These are phyloP conservation scores for Saccharomyces hybrid DNA, from an alignment of 1,139 yeast species.

Conservation along the genomic window DNA sequence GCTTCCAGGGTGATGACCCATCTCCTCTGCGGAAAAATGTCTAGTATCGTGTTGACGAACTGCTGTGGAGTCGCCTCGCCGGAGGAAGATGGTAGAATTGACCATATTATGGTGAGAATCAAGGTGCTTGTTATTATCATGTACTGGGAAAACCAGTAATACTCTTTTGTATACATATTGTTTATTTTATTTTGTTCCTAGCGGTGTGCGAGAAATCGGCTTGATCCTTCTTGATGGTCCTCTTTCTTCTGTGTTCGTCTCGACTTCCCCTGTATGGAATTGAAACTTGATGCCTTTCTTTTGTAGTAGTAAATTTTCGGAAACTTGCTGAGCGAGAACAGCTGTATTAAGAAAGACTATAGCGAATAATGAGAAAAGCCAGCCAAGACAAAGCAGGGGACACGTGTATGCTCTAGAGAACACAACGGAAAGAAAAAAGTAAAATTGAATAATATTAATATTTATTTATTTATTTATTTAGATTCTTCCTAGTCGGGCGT, in stretches of 20 bases:
- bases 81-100: slow-evolving; percentile 16
- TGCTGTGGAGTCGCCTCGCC: slow-evolving; percentile 5
- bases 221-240: slow-evolving; percentile 20
- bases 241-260: slow-evolving; percentile 2
- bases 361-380: not conserved
- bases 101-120: slow-evolving; percentile 18
- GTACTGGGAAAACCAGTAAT: slow-evolving; percentile 26
- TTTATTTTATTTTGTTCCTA: not conserved
- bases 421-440: not conserved
- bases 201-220: not conserved
- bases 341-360: not conserved
- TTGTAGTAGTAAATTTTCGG: not conserved
- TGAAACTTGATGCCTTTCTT: not conserved
- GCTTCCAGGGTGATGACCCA: slow-evolving; percentile 25
- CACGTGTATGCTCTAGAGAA: not conserved
- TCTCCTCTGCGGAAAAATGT: slow-evolving; percentile 19
- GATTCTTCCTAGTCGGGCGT: not conserved
- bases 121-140: slow-evolving; percentile 18
- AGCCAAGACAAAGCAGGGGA: not conserved
- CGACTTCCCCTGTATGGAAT: not conserved
- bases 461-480: not conserved
- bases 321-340: not conserved
- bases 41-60: slow-evolving; percentile 15
- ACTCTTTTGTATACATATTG: slow-evolving; percentile 21
- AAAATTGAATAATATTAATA: not conserved